A percentile compares a stretch with the other conserved stretches of the same genome.
Evolutionary conservation across 164 flowering plant genomes (phyloP).

Genomic region (Houttuynia cordata): DNA sequence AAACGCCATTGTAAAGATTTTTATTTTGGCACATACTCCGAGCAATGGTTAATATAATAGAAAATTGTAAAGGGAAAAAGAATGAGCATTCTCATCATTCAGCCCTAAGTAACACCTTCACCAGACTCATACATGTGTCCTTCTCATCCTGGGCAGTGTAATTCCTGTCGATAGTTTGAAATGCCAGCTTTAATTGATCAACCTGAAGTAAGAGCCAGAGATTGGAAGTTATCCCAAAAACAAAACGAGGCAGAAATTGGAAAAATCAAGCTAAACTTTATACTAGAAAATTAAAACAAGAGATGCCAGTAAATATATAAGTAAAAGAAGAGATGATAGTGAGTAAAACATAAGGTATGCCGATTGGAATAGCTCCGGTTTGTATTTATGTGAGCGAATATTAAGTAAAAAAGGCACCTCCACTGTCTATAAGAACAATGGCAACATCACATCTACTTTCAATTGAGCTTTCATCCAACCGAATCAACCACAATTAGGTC

Average conservation of each 20-base stretch:
- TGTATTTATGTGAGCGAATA: no score
- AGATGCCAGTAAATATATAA: no score
- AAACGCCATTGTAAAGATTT: no score
- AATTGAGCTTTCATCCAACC: no score
- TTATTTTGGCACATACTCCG: no score
- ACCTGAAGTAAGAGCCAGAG: slow-evolving; percentile 31
- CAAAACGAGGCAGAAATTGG: background rate
- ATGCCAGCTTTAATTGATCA: slow-evolving; percentile 31
- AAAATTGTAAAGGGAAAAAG: background rate
- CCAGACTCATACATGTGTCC: slow-evolving; percentile 40
- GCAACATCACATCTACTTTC: no score
- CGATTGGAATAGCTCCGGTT: background rate
- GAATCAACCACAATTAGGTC: no score
- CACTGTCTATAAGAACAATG: no score
- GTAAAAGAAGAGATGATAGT: background rate
- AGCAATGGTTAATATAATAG: no score
- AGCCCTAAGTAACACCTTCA: background rate
- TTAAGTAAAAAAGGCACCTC: no score
- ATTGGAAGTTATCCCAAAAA: no score
- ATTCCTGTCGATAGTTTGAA: slow-evolving; percentile 52
- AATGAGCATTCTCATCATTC: background rate
- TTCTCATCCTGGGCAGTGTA: slow-evolving; percentile 64
- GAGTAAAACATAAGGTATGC: background rate
- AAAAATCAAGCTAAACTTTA: background rate
- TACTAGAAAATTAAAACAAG: slow-evolving; percentile 1